phyloP scores from a whole-genome alignment of 352 stramenopile genomes.

The Thraustochytrium striatum region DNA sequence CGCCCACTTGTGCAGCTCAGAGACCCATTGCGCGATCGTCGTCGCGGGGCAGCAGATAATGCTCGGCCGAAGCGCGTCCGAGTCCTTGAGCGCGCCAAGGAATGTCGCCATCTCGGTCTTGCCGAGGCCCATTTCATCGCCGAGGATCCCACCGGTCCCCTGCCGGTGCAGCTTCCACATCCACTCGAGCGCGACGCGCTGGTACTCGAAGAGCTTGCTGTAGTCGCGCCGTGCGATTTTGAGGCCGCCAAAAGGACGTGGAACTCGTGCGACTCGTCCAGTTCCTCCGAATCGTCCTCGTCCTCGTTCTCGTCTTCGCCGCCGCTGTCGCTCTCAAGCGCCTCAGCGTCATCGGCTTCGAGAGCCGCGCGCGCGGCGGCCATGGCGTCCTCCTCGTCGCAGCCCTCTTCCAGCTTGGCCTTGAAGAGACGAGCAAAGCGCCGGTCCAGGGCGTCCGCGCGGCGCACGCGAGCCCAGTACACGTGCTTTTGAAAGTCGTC shows the following conservation, averaged over 20 bases:
- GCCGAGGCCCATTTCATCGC: conserved; percentile 91
- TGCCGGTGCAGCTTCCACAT: conserved; percentile 91
- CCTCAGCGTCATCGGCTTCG: not conserved
- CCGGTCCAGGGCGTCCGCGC: too few species aligned
- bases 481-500: not conserved
- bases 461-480: too few species aligned
- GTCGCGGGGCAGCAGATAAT: conserved; percentile 91
- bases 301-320: not conserved
- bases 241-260: not conserved
- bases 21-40: conserved; percentile 90
- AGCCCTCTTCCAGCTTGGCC: too few species aligned
- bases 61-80: conserved; percentile 49
- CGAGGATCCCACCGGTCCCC: conserved; percentile 92
- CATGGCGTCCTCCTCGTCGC: not conserved
- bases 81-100: conserved; percentile 54
- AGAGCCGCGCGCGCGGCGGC: not conserved
- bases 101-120: conserved; percentile 84
- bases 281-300: not conserved
- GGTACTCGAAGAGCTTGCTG: conserved; percentile 80
- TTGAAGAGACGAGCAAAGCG: too few species aligned
- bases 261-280: not conserved
- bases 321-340: not conserved
- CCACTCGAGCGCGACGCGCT: conserved; percentile 90
- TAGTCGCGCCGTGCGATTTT: conserved; percentile 35
- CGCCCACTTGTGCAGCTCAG: conserved; percentile 86